phyloP scores from a whole-genome alignment of 2,329 filamentous ascomycete genomes.

The Trichothecium sympodiale region DNA sequence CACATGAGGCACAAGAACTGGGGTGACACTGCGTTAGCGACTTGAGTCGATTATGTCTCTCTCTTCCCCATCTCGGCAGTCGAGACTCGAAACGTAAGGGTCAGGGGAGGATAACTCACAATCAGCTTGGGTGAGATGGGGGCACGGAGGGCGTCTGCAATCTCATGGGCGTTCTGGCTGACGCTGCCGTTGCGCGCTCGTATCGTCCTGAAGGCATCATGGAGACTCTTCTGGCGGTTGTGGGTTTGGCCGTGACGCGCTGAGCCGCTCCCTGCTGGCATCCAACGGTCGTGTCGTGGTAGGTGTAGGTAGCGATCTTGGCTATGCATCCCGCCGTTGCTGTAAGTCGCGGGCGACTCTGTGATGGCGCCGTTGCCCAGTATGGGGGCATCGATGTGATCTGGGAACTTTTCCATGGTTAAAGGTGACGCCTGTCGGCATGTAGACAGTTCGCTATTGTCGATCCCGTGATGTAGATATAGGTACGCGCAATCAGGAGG shows the following conservation, averaged over 20 bases:
- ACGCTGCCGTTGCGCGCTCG: slow-evolving; percentile 73
- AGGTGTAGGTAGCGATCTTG: slow-evolving; percentile 10
- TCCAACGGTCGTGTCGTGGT: slow-evolving; percentile 12
- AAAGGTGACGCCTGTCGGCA: not conserved
- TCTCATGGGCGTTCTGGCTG: slow-evolving; percentile 84
- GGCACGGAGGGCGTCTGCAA: slow-evolving; percentile 81
- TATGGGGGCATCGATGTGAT: slow-evolving; percentile 34
- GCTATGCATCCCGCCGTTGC: not conserved
- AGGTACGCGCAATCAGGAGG: too few relatives aligned
- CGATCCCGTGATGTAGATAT: too few relatives aligned
- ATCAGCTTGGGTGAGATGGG: slow-evolving; percentile 82
- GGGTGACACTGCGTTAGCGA: slow-evolving; percentile 9
- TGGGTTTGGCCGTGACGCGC: slow-evolving; percentile 31
- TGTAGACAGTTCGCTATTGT: too few relatives aligned
- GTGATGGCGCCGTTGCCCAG: slow-evolving; percentile 13
- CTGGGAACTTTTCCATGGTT: slow-evolving; percentile 46
- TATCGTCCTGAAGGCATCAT: slow-evolving; percentile 78
- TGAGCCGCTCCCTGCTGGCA: slow-evolving; percentile 6
- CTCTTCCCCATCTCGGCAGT: not conserved
- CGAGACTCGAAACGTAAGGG: not conserved
- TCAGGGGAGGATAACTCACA: slow-evolving; percentile 38
- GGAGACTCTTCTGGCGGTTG: slow-evolving; percentile 72
- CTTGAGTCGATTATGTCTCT: slow-evolving; percentile 12
- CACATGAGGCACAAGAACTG: slow-evolving; percentile 78
- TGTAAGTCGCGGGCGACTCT: slow-evolving; percentile 13